Percentiles rank a stretch among this genome's conserved stretches.
Conservation (phyloP, 2,329 filamentous ascomycete species). For the Hawksworthiomyces lignivorus region DNA sequence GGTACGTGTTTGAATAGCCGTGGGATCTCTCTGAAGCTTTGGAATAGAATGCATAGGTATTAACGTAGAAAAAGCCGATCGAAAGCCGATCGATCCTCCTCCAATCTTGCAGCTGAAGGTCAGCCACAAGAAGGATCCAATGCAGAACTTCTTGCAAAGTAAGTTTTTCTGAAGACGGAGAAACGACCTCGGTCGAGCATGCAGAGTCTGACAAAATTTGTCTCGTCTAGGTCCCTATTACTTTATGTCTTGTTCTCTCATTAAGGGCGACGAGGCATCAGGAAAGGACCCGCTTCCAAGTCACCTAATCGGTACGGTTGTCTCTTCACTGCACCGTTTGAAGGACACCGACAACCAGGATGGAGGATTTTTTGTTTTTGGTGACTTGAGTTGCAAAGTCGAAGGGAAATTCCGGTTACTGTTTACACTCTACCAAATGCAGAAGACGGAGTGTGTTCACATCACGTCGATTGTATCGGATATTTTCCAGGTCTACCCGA, state of each 20-base stretch:
- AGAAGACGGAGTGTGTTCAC: conserved; percentile 27
- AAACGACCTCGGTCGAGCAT: no score
- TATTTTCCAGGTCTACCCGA: conserved; percentile 56
- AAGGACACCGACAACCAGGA: conserved; percentile 73
- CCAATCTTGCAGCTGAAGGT: conserved; percentile 69
- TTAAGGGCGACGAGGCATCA: conserved; percentile 34
- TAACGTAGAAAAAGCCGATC: conserved; percentile 40
- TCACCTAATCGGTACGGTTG: conserved; percentile 61
- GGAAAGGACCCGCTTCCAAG: conserved; percentile 34
- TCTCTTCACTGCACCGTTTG: conserved; percentile 73
- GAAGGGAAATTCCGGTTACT: conserved; percentile 65
- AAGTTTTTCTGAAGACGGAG: conserved; percentile 25
- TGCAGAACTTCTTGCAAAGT: conserved; percentile 49
- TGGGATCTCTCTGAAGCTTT: no score
- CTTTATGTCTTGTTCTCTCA: conserved; percentile 38
- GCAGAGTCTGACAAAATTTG: no score
- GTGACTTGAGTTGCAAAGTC: conserved; percentile 71
- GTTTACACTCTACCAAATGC: conserved; percentile 72
- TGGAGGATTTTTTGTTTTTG: conserved; percentile 85
- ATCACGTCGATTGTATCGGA: conserved; percentile 46
- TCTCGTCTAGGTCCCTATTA: conserved; percentile 34
- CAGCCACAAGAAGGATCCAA: conserved; percentile 35
- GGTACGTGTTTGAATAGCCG: no score
- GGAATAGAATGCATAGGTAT: conserved; percentile 1
- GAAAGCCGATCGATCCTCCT: conserved; percentile 82